Conservation (phyloP, 2,329 filamentous ascomycete genomes). For the Thielaviopsis musarum region DNA sequence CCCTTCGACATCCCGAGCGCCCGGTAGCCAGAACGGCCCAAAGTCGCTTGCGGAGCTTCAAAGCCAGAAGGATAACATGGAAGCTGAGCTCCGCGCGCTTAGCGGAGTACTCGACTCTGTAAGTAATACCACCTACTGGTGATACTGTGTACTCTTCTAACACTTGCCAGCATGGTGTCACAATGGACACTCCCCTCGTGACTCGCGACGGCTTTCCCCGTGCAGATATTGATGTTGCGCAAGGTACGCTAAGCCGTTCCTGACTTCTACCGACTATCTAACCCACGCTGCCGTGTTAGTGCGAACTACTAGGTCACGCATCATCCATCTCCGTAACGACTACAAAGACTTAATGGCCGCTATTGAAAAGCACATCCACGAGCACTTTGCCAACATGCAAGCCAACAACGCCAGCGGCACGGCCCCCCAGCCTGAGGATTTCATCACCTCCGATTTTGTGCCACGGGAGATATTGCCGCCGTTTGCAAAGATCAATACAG, state of each 20-base stretch:
- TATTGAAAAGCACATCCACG: constrained; percentile 76
- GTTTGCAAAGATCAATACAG: constrained; percentile 82
- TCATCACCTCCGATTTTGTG: constrained; percentile 5
- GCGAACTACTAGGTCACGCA: constrained; percentile 78
- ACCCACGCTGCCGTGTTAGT: constrained; percentile 33
- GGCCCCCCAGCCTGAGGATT: background rate
- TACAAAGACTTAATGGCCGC: constrained; percentile 75
- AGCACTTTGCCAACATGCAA: constrained; percentile 63
- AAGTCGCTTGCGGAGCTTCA: constrained; percentile 67
- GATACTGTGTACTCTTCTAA: constrained; percentile 14
- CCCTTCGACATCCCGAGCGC: constrained; percentile 43
- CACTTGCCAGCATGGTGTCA: constrained; percentile 58
- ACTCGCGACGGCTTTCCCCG: constrained; percentile 86
- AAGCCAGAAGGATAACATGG: constrained; percentile 65
- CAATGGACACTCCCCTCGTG: constrained; percentile 76
- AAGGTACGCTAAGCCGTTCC: constrained; percentile 43
- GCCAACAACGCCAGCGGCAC: constrained; percentile 26
- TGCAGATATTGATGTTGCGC: constrained; percentile 84
- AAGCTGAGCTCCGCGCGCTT: constrained; percentile 72
- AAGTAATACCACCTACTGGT: constrained; percentile 18
- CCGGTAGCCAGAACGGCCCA: constrained; percentile 45
- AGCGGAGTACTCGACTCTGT: constrained; percentile 81
- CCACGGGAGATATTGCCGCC: constrained; percentile 21
- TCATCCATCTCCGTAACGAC: constrained; percentile 81
- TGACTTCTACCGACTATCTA: constrained; percentile 10